phyloP scores from a whole-genome alignment of 768 basidiomycete genomes.

The Pisolithus microcarpus region DNA sequence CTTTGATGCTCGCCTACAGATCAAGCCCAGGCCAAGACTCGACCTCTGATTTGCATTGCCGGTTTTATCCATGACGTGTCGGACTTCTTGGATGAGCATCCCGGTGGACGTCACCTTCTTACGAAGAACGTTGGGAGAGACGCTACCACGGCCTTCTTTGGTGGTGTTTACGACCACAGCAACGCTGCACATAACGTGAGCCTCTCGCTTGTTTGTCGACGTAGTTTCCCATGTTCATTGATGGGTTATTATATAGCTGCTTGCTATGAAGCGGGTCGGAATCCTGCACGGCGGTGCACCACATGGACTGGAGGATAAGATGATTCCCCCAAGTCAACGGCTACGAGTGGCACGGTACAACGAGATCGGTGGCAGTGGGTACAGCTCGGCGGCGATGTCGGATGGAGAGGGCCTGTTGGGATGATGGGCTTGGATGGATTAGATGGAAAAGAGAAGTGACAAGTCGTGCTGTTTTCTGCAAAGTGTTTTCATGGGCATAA shows the following conservation, averaged over 20 bases:
- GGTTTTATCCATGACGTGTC: slow-evolving; percentile 92
- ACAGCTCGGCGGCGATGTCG: slow-evolving; percentile 49
- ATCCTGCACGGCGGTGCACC: slow-evolving; percentile 46
- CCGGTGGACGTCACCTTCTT: slow-evolving; percentile 81
- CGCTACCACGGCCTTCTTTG: slow-evolving; percentile 91
- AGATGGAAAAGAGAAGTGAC: too few relatives aligned
- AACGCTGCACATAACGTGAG: slow-evolving; percentile 81
- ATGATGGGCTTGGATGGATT: slow-evolving; percentile 9
- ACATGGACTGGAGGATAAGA: slow-evolving; percentile 52
- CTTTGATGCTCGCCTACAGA: slow-evolving; percentile 36
- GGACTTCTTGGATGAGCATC: slow-evolving; percentile 83
- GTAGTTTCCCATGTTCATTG: slow-evolving; percentile 3
- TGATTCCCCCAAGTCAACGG: slow-evolving; percentile 66
- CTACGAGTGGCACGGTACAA: slow-evolving; percentile 61
- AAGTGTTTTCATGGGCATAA: too few relatives aligned
- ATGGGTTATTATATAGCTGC: slow-evolving; percentile 7
- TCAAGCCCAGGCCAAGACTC: slow-evolving; percentile 70
- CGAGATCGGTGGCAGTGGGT: slow-evolving; percentile 43
- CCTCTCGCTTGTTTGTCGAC: neutral
- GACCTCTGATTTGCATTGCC: slow-evolving; percentile 79
- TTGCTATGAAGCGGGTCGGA: slow-evolving; percentile 53
- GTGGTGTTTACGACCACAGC: slow-evolving; percentile 83
- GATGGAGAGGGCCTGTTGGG: slow-evolving; percentile 50
- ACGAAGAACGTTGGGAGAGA: slow-evolving; percentile 84
- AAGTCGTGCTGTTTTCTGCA: too few relatives aligned